phyloP scores from a whole-genome alignment of 2,329 filamentous ascomycete genomes.

The Neofusicoccum sp. region DNA sequence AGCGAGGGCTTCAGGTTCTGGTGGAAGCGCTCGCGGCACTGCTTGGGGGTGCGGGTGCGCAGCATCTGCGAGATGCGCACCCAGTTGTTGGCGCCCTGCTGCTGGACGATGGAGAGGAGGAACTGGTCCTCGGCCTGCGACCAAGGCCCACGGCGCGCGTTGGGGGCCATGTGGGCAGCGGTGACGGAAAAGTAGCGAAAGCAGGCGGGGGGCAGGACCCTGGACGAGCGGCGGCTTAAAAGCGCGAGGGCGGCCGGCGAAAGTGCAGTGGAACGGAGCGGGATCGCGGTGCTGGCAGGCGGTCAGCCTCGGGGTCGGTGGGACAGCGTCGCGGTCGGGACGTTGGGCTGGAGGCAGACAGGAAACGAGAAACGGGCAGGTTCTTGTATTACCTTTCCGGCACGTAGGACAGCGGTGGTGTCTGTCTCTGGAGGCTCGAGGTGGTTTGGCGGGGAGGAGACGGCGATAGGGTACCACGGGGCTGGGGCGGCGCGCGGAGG shows the following conservation, averaged over 20 bases:
- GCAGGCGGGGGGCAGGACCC: not conserved
- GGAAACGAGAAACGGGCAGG: slow-evolving; percentile 14
- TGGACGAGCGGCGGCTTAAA: not conserved
- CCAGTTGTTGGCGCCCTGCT: slow-evolving; percentile 82
- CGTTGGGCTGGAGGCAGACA: slow-evolving; percentile 3
- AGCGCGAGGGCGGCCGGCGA: not conserved
- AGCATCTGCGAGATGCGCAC: slow-evolving; percentile 78
- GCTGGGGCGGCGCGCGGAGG: slow-evolving; percentile 11
- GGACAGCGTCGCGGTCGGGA: slow-evolving; percentile 1
- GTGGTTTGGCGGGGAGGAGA: slow-evolving; percentile 13
- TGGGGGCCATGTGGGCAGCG: slow-evolving; percentile 11
- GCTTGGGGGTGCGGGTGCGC: slow-evolving; percentile 79
- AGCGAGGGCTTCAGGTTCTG: slow-evolving; percentile 89
- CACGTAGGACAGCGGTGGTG: not conserved
- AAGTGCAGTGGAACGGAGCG: not conserved
- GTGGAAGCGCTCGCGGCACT: slow-evolving; percentile 91
- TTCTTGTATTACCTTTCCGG: slow-evolving; percentile 11
- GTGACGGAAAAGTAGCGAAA: not conserved
- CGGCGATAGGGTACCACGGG: slow-evolving; percentile 17
- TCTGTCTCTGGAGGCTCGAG: not conserved
- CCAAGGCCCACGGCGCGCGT: slow-evolving; percentile 72
- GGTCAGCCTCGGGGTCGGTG: slow-evolving; percentile 3
- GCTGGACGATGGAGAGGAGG: slow-evolving; percentile 67
- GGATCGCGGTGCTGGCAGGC: not conserved
- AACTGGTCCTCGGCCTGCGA: slow-evolving; percentile 71